These are phyloP conservation scores for Salvia miltiorrhiza DNA, from an alignment of 257 asterid species.

Conservation along the genomic window DNA sequence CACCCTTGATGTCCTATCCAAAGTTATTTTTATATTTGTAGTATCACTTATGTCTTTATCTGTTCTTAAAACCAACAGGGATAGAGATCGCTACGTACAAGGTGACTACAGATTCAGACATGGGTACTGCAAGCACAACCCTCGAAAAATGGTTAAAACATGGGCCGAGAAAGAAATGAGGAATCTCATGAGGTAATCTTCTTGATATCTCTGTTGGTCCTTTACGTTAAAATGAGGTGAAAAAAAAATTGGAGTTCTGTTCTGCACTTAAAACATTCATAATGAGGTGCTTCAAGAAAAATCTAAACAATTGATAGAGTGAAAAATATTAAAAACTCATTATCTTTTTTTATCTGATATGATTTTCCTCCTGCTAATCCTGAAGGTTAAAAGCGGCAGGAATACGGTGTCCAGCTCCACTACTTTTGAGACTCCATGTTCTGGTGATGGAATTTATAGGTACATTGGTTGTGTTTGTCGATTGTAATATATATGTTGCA, in stretches of 20 bases:
- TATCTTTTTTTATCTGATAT: conserved; percentile 11
- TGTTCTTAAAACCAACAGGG: conserved; percentile 53
- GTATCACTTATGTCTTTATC: not conserved
- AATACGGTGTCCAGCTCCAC: conserved; percentile 83
- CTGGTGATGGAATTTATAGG: conserved; percentile 99
- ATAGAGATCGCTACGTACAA: conserved; percentile 93
- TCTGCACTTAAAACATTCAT: not conserved
- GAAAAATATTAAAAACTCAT: not conserved
- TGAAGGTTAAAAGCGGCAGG: conserved; percentile 89
- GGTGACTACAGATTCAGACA: conserved; percentile 91
- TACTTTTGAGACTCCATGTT: conserved; percentile 90
- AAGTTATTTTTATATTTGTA: not conserved
- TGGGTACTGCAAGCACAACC: conserved; percentile 96
- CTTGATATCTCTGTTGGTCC: not conserved
- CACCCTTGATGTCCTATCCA: not conserved
- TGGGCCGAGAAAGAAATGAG: conserved; percentile 99
- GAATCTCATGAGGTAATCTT: conserved; percentile 82
- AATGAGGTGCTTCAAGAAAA: not conserved
- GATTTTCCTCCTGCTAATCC: conserved; percentile 18
- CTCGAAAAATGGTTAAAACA: conserved; percentile 94
- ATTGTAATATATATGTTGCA: not conserved
- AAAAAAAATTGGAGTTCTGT: not conserved
- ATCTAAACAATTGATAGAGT: not conserved
- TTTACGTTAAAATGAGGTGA: not conserved
- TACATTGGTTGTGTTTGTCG: conserved; percentile 23